Percentiles rank a stretch among this genome's conserved stretches.
Conservation (phyloP, 495 filamentous ascomycete species). For the Penicillium bialowiezense region DNA sequence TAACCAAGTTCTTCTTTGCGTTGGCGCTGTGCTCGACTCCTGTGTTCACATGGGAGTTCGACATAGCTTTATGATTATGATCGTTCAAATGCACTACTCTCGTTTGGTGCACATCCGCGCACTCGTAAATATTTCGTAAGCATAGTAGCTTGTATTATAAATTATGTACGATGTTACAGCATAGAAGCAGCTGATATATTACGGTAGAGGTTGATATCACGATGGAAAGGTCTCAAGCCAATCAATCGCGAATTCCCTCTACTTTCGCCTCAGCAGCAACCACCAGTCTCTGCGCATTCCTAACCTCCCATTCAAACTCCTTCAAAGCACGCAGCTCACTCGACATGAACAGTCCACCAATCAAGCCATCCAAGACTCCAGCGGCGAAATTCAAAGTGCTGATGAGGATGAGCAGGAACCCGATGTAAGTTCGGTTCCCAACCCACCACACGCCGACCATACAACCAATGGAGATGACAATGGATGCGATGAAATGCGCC, state of each 20-base stretch:
- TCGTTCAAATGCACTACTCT: slow-evolving; percentile 20
- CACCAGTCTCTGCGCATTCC: slow-evolving; percentile 55
- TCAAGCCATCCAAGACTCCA: slow-evolving; percentile 78
- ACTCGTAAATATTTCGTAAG: not conserved
- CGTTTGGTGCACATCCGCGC: slow-evolving; percentile 13
- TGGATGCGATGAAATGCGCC: slow-evolving; percentile 65
- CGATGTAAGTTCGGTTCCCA: slow-evolving; percentile 62
- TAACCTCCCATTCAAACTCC: slow-evolving; percentile 94
- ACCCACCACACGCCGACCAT: slow-evolving; percentile 84
- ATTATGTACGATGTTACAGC: no score
- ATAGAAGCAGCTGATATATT: no score
- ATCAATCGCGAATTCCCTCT: slow-evolving; percentile 1
- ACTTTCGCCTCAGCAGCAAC: slow-evolving; percentile 16
- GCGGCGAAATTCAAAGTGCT: slow-evolving; percentile 71
- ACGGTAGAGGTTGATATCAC: no score
- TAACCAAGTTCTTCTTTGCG: not conserved
- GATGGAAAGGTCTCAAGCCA: no score
- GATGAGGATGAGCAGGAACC: slow-evolving; percentile 77
- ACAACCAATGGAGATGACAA: slow-evolving; percentile 66
- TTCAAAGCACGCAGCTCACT: slow-evolving; percentile 79
- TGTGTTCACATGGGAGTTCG: not conserved
- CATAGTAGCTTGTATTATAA: no score
- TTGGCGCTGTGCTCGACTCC: slow-evolving; percentile 5
- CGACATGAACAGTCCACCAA: slow-evolving; percentile 82
- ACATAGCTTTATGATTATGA: slow-evolving; percentile 7